Evolutionary conservation across 805 yeast species (phyloP).

Genomic region (Babjeviella inositovora): DNA sequence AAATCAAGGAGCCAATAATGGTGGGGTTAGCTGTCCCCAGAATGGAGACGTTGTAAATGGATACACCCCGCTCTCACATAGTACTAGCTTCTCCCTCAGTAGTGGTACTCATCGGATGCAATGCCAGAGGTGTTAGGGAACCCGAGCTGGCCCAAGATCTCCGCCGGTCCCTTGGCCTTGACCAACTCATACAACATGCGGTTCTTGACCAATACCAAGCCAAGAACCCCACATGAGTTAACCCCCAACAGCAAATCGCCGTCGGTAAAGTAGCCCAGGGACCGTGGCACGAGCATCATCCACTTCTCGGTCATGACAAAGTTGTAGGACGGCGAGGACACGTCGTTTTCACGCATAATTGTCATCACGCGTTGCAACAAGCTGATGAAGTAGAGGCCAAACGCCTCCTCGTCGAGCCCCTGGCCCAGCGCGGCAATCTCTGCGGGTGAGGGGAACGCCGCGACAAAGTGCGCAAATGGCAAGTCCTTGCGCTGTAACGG

Average conservation of each 20-base stretch:
- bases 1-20: too few species aligned
- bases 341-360: constrained; percentile 34
- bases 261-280: constrained; percentile 31
- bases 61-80: too few species aligned
- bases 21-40: too few species aligned
- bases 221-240: constrained; percentile 71
- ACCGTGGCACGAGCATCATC: constrained; percentile 80
- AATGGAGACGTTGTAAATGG: too few species aligned
- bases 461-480: constrained; percentile 71
- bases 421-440: constrained; percentile 14
- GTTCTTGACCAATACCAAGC: constrained; percentile 63
- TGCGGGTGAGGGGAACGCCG: constrained; percentile 35
- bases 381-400: constrained; percentile 57
- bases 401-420: constrained; percentile 32
- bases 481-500: constrained; percentile 48
- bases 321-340: constrained; percentile 51
- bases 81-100: too few species aligned
- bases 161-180: constrained; percentile 24
- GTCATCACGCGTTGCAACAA: constrained; percentile 60
- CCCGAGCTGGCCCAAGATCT: constrained; percentile 50
- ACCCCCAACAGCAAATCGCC: constrained; percentile 38
- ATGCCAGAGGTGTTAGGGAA: constrained; percentile 44
- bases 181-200: constrained; percentile 34
- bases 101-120: constrained; percentile 49
- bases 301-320: constrained; percentile 69